A percentile compares a stretch with the other conserved stretches of the same genome.
phyloP scores from a whole-genome alignment of 805 yeast species.

The Kuraishia piskuri region DNA sequence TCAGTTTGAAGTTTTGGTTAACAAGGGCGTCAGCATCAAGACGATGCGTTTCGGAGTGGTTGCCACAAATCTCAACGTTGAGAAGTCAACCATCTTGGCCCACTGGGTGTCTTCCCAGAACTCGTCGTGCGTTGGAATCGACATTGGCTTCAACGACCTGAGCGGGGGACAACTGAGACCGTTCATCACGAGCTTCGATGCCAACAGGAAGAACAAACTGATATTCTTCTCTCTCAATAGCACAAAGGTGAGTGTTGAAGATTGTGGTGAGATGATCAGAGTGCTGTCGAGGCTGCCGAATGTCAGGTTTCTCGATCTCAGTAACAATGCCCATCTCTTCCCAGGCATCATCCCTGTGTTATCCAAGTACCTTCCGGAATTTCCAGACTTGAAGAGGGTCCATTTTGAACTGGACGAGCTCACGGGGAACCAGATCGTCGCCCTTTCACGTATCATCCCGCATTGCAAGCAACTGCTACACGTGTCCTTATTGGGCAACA shows the following conservation, averaged over 20 bases:
- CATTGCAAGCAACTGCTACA: conserved; percentile 39
- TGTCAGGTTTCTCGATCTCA: conserved; percentile 42
- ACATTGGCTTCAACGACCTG: conserved; percentile 46
- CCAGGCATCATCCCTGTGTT: conserved; percentile 40
- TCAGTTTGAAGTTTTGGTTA: conserved; percentile 31
- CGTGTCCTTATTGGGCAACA: conserved; percentile 46
- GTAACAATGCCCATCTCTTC: conserved; percentile 42
- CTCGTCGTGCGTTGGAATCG: conserved; percentile 45
- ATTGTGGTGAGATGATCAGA: conserved; percentile 30
- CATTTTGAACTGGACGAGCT: conserved; percentile 49
- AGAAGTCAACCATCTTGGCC: conserved; percentile 32
- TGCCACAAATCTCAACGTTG: conserved; percentile 34
- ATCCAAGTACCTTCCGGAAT: conserved; percentile 34
- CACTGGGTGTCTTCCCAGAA: conserved; percentile 36
- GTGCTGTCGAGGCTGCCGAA: conserved; percentile 29
- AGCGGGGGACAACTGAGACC: conserved; percentile 37
- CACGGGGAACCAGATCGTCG: conserved; percentile 35
- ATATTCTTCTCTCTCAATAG: conserved; percentile 45
- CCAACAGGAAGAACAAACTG: conserved; percentile 22
- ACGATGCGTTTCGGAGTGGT: conserved; percentile 49
- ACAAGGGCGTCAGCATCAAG: conserved; percentile 28
- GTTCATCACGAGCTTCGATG: conserved; percentile 32
- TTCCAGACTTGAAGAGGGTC: conserved; percentile 35
- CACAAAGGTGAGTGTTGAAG: conserved; percentile 30
- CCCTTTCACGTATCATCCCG: conserved; percentile 39